Percentiles rank a stretch among this genome's conserved stretches.
These are phyloP conservation scores for Iberis pinnata DNA, from an alignment of 345 rosid genomes.

Conservation along the genomic window DNA sequence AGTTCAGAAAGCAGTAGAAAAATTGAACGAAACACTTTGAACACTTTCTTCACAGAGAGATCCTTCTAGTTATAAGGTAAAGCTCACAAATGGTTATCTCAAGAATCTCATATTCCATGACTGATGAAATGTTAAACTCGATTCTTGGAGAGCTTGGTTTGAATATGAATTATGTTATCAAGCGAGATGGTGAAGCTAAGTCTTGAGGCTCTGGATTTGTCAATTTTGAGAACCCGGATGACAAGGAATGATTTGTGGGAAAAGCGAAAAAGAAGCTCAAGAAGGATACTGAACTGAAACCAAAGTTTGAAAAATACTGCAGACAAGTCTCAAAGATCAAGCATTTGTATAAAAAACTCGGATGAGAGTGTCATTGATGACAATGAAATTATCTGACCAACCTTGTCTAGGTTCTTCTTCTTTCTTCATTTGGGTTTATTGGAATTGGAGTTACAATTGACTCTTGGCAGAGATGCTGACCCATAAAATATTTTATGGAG, in stretches of 20 bases:
- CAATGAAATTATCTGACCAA: no score
- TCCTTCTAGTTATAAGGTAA: conserved; percentile 35
- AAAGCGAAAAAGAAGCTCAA: conserved; percentile 87
- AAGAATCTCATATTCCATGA: conserved; percentile 65
- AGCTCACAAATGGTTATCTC: conserved; percentile 74
- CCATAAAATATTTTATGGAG: no score
- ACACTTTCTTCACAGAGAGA: conserved; percentile 90
- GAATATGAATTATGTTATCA: conserved; percentile 70
- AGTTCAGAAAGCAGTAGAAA: conserved; percentile 71
- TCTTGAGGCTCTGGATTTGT: conserved; percentile 95
- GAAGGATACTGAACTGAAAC: conserved; percentile 67
- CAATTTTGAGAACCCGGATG: conserved; percentile 69
- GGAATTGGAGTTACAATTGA: no score
- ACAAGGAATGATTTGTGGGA: conserved; percentile 93
- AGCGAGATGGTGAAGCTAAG: conserved; percentile 86
- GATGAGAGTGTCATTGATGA: conserved; percentile 86
- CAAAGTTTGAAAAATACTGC: conserved; percentile 74
- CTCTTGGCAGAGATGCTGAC: no score
- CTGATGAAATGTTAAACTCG: conserved; percentile 63
- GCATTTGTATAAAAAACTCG: conserved; percentile 78
- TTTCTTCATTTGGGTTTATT: no score
- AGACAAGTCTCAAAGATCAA: conserved; percentile 78
- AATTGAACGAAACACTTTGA: conserved; percentile 87
- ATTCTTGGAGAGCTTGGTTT: conserved; percentile 69
- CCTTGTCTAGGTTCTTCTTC: no score